These are phyloP conservation scores for Nelumbo lutea DNA, from an alignment of 164 flowering plant species.

Conservation along the genomic window DNA sequence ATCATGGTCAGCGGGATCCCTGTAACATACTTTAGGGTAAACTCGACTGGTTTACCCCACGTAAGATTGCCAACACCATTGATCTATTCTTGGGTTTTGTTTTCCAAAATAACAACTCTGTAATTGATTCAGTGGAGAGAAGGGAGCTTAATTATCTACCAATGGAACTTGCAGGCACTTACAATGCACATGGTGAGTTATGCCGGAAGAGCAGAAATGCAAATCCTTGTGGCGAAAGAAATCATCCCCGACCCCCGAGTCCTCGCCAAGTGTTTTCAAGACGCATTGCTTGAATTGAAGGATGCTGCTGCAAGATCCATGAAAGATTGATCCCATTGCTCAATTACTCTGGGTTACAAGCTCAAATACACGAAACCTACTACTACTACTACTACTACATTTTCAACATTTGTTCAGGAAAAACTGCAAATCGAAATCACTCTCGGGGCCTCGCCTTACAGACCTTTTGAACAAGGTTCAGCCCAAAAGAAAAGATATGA, in stretches of 20 bases:
- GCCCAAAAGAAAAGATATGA: too few species aligned
- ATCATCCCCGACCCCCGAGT: conserved; percentile 67
- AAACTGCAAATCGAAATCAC: too few species aligned
- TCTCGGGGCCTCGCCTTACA: too few species aligned
- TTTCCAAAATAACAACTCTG: too few species aligned
- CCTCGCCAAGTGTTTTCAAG: conserved; percentile 77
- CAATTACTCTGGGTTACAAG: too few species aligned
- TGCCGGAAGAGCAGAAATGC: conserved; percentile 72
- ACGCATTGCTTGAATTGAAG: conserved; percentile 74
- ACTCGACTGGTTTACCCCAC: conserved; percentile 48
- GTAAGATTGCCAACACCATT: conserved; percentile 23
- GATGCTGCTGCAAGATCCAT: conserved; percentile 26
- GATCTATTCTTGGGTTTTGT: neutral
- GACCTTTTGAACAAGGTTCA: too few species aligned
- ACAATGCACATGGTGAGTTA: conserved; percentile 91
- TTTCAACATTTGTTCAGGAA: too few species aligned
- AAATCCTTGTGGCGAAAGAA: conserved; percentile 72
- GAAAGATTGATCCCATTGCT: too few species aligned
- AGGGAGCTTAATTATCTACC: neutral
- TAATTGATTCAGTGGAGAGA: too few species aligned
- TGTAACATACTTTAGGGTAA: conserved; percentile 42
- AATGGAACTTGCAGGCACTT: conserved; percentile 46
- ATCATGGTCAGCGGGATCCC: conserved; percentile 55
- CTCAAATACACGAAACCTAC: too few species aligned
- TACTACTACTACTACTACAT: too few species aligned